Conservation (phyloP, 805 yeast species). For the Brettanomyces custersianus region DNA sequence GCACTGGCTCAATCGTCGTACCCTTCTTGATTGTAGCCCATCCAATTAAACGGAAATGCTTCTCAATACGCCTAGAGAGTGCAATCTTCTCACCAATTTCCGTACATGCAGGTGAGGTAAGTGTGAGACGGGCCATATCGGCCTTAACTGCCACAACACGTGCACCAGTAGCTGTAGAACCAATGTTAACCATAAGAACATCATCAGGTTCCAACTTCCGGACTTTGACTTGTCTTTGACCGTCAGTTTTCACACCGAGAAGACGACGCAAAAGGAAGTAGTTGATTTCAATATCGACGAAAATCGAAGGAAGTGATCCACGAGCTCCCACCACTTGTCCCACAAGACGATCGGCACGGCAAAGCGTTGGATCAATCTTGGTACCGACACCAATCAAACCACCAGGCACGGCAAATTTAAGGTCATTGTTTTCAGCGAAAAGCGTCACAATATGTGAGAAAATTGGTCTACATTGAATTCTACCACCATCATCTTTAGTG, state of each 20-base stretch:
- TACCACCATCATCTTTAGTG: conserved; percentile 80
- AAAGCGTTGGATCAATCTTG: conserved; percentile 94
- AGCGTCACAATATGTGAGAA: conserved; percentile 88
- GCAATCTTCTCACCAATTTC: conserved; percentile 98
- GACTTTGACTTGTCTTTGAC: conserved; percentile 94
- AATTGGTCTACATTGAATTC: conserved; percentile 92
- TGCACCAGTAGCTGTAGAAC: conserved; percentile 99
- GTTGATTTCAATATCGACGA: conserved; percentile 95
- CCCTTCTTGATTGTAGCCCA: conserved; percentile 99
- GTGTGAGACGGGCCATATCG: conserved; percentile 96
- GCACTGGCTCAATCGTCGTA: conserved; percentile 74
- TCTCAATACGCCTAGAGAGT: conserved; percentile 95
- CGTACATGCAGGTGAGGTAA: conserved; percentile 98
- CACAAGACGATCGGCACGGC: conserved; percentile 98
- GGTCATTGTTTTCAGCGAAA: conserved; percentile 95
- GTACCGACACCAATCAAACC: conserved; percentile 99
- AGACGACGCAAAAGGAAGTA: conserved; percentile 93
- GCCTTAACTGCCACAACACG: conserved; percentile 97
- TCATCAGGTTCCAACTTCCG: conserved; percentile 90
- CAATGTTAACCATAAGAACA: conserved; percentile 97
- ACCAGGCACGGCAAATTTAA: conserved; percentile 99
- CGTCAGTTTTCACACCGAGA: conserved; percentile 97
- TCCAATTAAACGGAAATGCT: conserved; percentile 99
- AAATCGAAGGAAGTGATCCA: conserved; percentile 91
- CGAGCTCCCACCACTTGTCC: conserved; percentile 99